These are phyloP conservation scores for Flaveria floridana DNA, from an alignment of 140 eudicot species.

Conservation along the genomic window DNA sequence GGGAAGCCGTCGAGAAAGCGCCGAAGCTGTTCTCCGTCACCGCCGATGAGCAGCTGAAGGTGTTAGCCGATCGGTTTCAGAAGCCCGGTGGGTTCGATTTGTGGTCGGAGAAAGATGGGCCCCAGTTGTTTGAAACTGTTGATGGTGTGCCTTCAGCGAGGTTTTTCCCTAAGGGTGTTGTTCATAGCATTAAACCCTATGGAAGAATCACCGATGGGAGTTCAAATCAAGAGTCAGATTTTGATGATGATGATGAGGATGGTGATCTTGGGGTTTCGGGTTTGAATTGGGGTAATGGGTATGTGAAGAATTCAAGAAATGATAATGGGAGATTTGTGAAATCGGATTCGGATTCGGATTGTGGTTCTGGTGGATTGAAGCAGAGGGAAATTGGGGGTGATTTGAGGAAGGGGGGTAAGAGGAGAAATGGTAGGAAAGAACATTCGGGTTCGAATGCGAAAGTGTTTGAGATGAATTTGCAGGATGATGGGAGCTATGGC, in stretches of 20 bases:
- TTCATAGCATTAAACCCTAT: constrained; percentile 80
- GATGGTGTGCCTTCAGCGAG: constrained; percentile 69
- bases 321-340: constrained; percentile 30
- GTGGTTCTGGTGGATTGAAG: constrained; percentile 26
- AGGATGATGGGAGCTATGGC: constrained; percentile 66
- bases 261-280: neutral
- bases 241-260: constrained; percentile 7
- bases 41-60: constrained; percentile 91
- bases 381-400: constrained; percentile 26
- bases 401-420: constrained; percentile 8
- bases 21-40: constrained; percentile 67
- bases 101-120: constrained; percentile 98
- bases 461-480: constrained; percentile 63
- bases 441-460: constrained; percentile 27
- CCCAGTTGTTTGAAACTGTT: constrained; percentile 65
- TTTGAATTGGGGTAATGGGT: constrained; percentile 4
- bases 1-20: constrained; percentile 83
- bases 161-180: constrained; percentile 96
- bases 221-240: constrained; percentile 1
- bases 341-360: neutral
- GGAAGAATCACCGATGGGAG: constrained; percentile 37
- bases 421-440: constrained; percentile 21
- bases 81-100: constrained; percentile 97
- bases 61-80: constrained; percentile 92
- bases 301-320: constrained; percentile 8